A percentile compares a stretch with the other conserved stretches of the same genome.
Evolutionary conservation across 345 rosid species (phyloP).

Genomic region (Ceriops tagal): DNA sequence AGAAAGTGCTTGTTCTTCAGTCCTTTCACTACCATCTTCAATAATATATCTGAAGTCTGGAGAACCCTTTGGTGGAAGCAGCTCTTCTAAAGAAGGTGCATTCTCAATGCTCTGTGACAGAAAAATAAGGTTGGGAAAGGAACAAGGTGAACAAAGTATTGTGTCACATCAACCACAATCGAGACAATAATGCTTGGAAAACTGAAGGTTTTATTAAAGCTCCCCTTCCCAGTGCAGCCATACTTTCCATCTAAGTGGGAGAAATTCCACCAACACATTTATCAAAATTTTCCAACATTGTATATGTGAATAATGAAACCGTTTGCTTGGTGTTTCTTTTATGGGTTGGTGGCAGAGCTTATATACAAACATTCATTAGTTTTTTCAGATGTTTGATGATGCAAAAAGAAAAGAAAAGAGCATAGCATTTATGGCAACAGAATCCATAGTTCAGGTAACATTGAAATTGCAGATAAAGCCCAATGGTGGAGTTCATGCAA

Average conservation of each 20-base stretch:
- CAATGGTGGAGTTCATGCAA: too few species aligned
- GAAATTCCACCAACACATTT: background rate
- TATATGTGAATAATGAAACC: background rate
- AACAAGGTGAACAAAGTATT: conserved; percentile 17
- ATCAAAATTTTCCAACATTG: background rate
- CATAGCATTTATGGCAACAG: background rate
- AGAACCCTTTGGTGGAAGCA: conserved; percentile 82
- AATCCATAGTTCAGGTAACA: background rate
- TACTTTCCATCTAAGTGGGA: too few species aligned
- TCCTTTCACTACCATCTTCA: conserved; percentile 65
- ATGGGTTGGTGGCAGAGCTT: too few species aligned
- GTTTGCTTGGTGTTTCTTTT: too few species aligned
- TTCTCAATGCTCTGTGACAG: conserved; percentile 73
- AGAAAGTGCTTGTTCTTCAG: conserved; percentile 66
- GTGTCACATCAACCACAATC: conserved; percentile 12
- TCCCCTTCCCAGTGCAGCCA: too few species aligned
- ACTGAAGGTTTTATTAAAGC: too few species aligned
- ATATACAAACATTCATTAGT: too few species aligned
- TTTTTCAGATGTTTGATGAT: too few species aligned
- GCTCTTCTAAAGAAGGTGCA: conserved; percentile 77
- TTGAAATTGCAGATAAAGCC: background rate
- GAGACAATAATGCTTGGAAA: background rate
- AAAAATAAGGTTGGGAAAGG: conserved; percentile 13
- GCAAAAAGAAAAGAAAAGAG: background rate
- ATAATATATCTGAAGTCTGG: conserved; percentile 61